A percentile compares a stretch with the other conserved stretches of the same genome.
Evolutionary conservation across 192 early-diverging fungal genomes (phyloP).

Genomic region (Spinellus fusiger): DNA sequence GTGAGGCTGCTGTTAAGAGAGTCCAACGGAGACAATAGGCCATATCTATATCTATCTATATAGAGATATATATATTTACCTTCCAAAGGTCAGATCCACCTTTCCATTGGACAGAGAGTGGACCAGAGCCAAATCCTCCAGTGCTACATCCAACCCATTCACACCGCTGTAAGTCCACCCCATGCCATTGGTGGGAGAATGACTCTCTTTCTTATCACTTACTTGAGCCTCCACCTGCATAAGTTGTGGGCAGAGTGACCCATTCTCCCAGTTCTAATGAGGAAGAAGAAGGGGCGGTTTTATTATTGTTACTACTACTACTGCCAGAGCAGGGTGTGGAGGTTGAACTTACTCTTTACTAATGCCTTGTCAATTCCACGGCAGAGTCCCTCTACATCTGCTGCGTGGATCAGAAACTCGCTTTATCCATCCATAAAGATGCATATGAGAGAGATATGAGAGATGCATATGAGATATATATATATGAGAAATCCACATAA

Average conservation of each 20-base stretch:
- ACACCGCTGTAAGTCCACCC: neutral
- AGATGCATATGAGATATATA: no score
- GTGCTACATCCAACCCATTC: no score
- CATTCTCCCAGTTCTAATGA: conserved; percentile 66
- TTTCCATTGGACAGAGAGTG: conserved; percentile 68
- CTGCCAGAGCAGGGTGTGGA: no score
- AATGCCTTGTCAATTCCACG: conserved; percentile 87
- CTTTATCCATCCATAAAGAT: no score
- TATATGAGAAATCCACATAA: no score
- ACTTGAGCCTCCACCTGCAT: conserved; percentile 87
- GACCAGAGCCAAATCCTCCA: conserved; percentile 77
- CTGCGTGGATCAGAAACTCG: conserved; percentile 96
- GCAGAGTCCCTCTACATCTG: conserved; percentile 96
- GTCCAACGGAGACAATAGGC: neutral
- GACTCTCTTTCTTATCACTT: conserved; percentile 10
- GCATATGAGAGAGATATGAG: no score
- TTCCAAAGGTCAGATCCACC: conserved; percentile 93
- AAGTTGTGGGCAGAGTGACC: conserved; percentile 85
- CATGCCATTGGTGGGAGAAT: no score
- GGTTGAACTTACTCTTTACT: conserved; percentile 51
- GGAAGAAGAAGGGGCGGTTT: neutral
- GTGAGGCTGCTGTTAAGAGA: no score
- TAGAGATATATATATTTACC: conserved; percentile 33
- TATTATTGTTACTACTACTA: neutral
- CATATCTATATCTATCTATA: neutral